Percentiles rank a stretch among this genome's conserved stretches.
Conservation (phyloP, 306 rosid genomes). For the Cicer bijugum region DNA sequence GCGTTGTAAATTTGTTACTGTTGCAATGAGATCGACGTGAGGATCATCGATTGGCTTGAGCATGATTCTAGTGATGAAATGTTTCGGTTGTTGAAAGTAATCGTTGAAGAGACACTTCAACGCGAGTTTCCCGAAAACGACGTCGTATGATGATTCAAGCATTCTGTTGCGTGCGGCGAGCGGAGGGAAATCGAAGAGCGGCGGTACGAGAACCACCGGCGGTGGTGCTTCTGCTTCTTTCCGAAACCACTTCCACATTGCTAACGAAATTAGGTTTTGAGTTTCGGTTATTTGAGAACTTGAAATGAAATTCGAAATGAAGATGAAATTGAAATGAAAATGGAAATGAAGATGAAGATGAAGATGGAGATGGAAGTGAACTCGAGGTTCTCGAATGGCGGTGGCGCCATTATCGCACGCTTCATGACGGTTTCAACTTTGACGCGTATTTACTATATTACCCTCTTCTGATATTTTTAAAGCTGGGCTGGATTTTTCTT, state of each 20-base stretch:
- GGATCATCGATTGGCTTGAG: conserved; percentile 97
- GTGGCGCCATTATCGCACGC: conserved; percentile 45
- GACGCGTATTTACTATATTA: background rate
- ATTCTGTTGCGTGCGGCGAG: conserved; percentile 94
- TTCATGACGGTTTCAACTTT: conserved; percentile 38
- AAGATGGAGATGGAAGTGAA: background rate
- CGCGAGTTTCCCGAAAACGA: conserved; percentile 87
- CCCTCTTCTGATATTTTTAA: background rate
- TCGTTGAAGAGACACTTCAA: conserved; percentile 80
- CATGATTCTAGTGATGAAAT: conserved; percentile 78
- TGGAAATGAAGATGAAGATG: background rate
- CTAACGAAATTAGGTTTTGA: conserved; percentile 4
- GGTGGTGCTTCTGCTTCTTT: conserved; percentile 60
- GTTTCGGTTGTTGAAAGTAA: conserved; percentile 72
- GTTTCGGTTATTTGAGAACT: background rate
- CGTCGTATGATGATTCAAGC: conserved; percentile 81
- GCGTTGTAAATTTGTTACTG: conserved; percentile 38
- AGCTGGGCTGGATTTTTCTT: background rate
- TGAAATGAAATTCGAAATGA: background rate
- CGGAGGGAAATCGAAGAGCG: conserved; percentile 95
- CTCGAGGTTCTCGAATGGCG: background rate
- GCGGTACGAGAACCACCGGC: conserved; percentile 89
- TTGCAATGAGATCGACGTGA: conserved; percentile 90
- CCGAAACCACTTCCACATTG: conserved; percentile 60
- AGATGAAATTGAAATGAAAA: background rate